Percentiles rank a stretch among this genome's conserved stretches.
Conservation (phyloP, 2,329 filamentous ascomycete genomes). For the Albifimbria verrucaria region DNA sequence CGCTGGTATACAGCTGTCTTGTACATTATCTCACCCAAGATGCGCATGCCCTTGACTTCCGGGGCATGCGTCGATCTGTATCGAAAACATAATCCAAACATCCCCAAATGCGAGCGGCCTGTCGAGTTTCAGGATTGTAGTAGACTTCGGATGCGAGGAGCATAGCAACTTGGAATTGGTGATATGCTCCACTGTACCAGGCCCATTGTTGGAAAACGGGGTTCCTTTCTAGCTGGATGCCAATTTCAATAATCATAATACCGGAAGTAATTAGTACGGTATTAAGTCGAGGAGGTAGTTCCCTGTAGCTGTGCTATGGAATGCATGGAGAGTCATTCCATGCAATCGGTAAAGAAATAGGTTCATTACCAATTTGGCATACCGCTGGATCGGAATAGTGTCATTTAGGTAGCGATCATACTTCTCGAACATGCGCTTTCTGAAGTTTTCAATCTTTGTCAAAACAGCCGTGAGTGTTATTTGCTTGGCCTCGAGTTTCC, state of each 20-base stretch:
- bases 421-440: slow-evolving; percentile 59
- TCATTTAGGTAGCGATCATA: slow-evolving; percentile 63
- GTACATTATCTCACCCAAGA: slow-evolving; percentile 60
- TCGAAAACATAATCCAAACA: slow-evolving; percentile 72
- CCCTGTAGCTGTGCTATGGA: slow-evolving; percentile 45
- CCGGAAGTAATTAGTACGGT: slow-evolving; percentile 63
- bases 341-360: slow-evolving; percentile 61
- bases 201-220: slow-evolving; percentile 53
- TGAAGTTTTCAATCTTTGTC: slow-evolving; percentile 66
- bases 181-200: slow-evolving; percentile 70
- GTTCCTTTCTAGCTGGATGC: slow-evolving; percentile 43
- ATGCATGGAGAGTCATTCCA: slow-evolving; percentile 66
- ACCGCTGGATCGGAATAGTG: slow-evolving; percentile 57
- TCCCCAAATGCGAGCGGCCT: slow-evolving; percentile 65
- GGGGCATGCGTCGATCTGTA: slow-evolving; percentile 48
- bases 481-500: slow-evolving; percentile 59
- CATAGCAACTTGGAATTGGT: slow-evolving; percentile 70
- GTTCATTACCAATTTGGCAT: slow-evolving; percentile 62
- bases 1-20: slow-evolving; percentile 58
- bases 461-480: slow-evolving; percentile 62
- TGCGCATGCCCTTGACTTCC: slow-evolving; percentile 55
- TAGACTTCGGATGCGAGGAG: slow-evolving; percentile 67
- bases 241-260: slow-evolving; percentile 46
- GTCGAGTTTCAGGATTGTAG: slow-evolving; percentile 50
- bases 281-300: slow-evolving; percentile 60